Percentiles rank a stretch among this genome's conserved stretches.
Conservation (phyloP, 352 stramenopile species). For the Nothophytophthora sp. region DNA sequence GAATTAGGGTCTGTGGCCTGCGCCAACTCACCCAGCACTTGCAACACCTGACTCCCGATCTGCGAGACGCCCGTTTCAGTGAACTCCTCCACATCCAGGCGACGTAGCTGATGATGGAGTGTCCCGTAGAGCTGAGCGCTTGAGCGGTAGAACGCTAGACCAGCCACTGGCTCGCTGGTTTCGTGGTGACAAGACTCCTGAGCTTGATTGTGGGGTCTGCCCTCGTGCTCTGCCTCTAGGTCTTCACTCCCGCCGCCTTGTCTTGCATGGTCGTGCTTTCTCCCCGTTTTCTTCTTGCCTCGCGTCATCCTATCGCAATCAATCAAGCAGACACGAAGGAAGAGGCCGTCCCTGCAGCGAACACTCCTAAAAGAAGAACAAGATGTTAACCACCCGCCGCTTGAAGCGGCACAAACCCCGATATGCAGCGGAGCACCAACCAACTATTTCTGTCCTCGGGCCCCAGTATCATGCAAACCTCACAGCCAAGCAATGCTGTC, state of each 20-base stretch:
- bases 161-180: conserved; percentile 1
- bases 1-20: conserved; percentile 14
- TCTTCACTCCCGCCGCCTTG: not conserved
- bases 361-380: too few relatives aligned
- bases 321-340: conserved; percentile 1
- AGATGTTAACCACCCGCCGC: too few relatives aligned
- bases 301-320: conserved; percentile 21
- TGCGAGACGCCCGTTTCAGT: conserved; percentile 32
- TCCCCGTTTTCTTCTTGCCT: conserved; percentile 16
- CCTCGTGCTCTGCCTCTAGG: not conserved
- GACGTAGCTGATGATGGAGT: conserved; percentile 32
- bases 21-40: conserved; percentile 20
- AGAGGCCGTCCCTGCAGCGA: conserved; percentile 4
- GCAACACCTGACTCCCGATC: conserved; percentile 31
- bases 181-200: not conserved
- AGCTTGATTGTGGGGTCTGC: not conserved
- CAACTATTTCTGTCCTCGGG: too few relatives aligned
- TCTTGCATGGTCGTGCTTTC: conserved; percentile 3
- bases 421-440: too few relatives aligned
- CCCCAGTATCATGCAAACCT: too few relatives aligned
- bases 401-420: too few relatives aligned
- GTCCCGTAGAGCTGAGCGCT: conserved; percentile 41
- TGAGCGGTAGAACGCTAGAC: conserved; percentile 22
- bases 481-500: too few relatives aligned
- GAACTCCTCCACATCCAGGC: conserved; percentile 19